Conservation (phyloP, 2,329 filamentous ascomycete species). For the Trichoderma koningiopsis region DNA sequence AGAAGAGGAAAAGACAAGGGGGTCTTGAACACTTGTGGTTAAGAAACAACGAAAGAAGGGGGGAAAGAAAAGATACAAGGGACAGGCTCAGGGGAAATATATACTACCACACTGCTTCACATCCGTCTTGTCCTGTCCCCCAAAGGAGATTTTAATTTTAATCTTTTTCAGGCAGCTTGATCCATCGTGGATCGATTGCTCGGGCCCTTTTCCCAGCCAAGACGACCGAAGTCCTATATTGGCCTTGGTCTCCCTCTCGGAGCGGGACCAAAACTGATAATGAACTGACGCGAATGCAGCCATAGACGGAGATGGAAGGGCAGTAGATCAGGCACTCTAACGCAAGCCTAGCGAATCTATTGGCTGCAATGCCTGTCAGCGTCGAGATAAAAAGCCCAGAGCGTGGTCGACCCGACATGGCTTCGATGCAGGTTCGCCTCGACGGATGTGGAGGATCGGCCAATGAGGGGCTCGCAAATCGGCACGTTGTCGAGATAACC, state of each 20-base stretch:
- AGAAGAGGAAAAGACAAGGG: conserved; percentile 19
- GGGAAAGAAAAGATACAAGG: neutral
- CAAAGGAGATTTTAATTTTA: conserved; percentile 10
- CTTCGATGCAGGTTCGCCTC: neutral
- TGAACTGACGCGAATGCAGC: conserved; percentile 16
- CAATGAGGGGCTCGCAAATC: conserved; percentile 16
- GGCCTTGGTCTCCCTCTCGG: neutral
- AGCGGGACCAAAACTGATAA: conserved; percentile 21
- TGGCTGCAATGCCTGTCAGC: conserved; percentile 16
- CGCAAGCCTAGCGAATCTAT: conserved; percentile 5
- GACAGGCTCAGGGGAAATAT: conserved; percentile 19
- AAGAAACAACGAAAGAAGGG: conserved; percentile 4
- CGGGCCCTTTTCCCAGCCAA: conserved; percentile 23
- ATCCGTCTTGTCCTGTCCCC: neutral
- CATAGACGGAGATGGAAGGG: conserved; percentile 24
- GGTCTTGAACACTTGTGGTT: conserved; percentile 20
- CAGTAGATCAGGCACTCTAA: conserved; percentile 7
- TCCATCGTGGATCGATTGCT: conserved; percentile 19
- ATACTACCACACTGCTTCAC: conserved; percentile 5
- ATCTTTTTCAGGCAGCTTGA: conserved; percentile 9
- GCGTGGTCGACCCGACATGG: conserved; percentile 5
- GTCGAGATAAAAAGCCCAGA: conserved; percentile 6
- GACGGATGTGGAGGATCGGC: conserved; percentile 14
- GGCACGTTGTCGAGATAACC: conserved; percentile 21
- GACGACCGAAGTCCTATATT: conserved; percentile 10